phyloP scores from a whole-genome alignment of 306 rosid species.

The Vigna unguiculata region DNA sequence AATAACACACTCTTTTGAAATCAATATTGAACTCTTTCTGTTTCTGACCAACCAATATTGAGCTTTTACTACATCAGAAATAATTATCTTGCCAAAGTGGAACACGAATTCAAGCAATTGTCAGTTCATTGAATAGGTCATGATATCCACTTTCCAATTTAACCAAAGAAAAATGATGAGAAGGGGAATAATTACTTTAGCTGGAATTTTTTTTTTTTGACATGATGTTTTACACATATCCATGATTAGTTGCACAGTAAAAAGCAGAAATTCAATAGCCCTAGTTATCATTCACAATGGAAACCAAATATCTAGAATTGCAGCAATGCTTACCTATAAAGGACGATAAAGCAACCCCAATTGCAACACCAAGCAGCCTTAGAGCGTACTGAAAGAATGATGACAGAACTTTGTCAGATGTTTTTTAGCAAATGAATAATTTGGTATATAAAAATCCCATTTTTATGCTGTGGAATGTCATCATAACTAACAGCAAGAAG shows the following conservation, averaged over 20 bases:
- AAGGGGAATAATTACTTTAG: neutral
- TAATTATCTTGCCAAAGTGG: neutral
- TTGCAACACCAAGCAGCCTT: constrained; percentile 59
- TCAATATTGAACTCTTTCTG: neutral
- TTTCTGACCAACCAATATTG: neutral
- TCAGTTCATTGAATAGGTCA: constrained; percentile 3
- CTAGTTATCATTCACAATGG: neutral
- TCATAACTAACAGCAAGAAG: neutral
- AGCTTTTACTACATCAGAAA: neutral
- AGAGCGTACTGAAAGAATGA: constrained; percentile 61
- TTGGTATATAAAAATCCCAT: neutral
- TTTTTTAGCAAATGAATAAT: constrained; percentile 20
- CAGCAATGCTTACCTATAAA: constrained; percentile 57
- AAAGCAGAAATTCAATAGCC: neutral
- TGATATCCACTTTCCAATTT: constrained; percentile 9
- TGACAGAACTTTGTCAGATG: constrained; percentile 22
- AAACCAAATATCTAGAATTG: constrained; percentile 16
- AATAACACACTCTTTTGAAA: constrained; percentile 22
- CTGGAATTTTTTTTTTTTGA: neutral
- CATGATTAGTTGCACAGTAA: constrained; percentile 9
- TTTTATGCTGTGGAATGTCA: neutral
- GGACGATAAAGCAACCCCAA: constrained; percentile 70
- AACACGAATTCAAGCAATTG: constrained; percentile 10
- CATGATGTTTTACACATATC: neutral
- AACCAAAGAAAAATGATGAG: neutral